Conservation (phyloP, 345 rosid genomes). For the Brassica nigra region DNA sequence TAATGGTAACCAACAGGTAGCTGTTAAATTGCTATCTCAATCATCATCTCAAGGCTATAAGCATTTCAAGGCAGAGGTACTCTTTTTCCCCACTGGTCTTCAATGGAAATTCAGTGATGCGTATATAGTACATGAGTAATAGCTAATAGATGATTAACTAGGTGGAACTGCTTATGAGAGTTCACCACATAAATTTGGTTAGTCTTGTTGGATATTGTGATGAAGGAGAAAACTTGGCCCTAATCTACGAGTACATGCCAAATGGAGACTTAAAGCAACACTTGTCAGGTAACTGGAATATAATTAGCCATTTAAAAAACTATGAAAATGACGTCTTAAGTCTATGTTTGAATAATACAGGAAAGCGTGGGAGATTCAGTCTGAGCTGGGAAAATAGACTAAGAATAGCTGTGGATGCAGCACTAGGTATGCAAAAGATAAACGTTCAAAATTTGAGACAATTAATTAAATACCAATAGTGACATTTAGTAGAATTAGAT, state of each 20-base stretch:
- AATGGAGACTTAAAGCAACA: conserved; percentile 27
- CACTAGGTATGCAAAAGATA: not conserved
- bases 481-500: not conserved
- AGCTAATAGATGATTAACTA: too few relatives aligned
- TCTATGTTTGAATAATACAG: not conserved
- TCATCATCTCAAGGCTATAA: conserved; percentile 10
- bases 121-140: too few relatives aligned
- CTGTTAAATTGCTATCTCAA: not conserved
- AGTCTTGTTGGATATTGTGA: conserved; percentile 43
- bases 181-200: conserved; percentile 46
- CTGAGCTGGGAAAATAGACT: conserved; percentile 22
- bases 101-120: too few relatives aligned
- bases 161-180: conserved; percentile 43
- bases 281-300: conserved; percentile 31
- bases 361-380: not conserved
- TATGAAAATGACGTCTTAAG: conserved; percentile 38
- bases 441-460: not conserved
- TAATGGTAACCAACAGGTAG: not conserved
- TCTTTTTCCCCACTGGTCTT: too few relatives aligned
- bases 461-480: not conserved
- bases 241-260: conserved; percentile 45
- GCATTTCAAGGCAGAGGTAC: conserved; percentile 5
- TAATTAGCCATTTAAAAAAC: conserved; percentile 42
- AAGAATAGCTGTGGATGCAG: conserved; percentile 5
- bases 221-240: conserved; percentile 34